Conservation (phyloP, 768 basidiomycete genomes). For the Cyclocybe aegerita region DNA sequence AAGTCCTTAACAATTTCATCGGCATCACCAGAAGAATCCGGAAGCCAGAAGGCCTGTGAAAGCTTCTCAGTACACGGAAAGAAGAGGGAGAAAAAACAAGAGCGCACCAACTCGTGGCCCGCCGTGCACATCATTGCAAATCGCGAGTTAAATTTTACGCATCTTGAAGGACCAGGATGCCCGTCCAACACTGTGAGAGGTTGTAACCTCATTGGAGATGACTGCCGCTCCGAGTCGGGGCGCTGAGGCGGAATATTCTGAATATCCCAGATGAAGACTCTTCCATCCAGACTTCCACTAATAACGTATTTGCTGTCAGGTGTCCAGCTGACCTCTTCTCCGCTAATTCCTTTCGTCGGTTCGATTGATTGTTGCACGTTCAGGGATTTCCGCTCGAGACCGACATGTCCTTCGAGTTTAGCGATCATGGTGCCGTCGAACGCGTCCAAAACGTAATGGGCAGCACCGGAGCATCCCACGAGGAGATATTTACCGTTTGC, state of each 20-base stretch:
- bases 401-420: slow-evolving; percentile 82
- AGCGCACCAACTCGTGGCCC: slow-evolving; percentile 68
- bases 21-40: slow-evolving; percentile 61
- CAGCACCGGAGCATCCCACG: slow-evolving; percentile 88
- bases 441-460: slow-evolving; percentile 92
- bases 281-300: slow-evolving; percentile 84
- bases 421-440: slow-evolving; percentile 83
- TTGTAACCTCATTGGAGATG: slow-evolving; percentile 44
- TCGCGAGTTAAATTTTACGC: slow-evolving; percentile 88
- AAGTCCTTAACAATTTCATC: slow-evolving; percentile 74
- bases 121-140: slow-evolving; percentile 86
- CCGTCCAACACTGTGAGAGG: slow-evolving; percentile 60
- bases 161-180: slow-evolving; percentile 81
- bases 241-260: slow-evolving; percentile 51
- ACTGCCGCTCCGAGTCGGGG: slow-evolving; percentile 54
- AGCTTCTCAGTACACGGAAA: background rate
- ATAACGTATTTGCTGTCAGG: slow-evolving; percentile 91
- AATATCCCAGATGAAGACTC: slow-evolving; percentile 86
- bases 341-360: slow-evolving; percentile 77
- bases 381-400: slow-evolving; percentile 71
- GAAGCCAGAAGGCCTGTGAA: slow-evolving; percentile 43
- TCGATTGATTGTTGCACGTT: slow-evolving; percentile 54
- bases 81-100: background rate
- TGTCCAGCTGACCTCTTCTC: slow-evolving; percentile 94
- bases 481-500: slow-evolving; percentile 88